Evolutionary conservation across 768 basidiomycete species (phyloP), one percentile per base, ranked within the genome.

Genomic region (Boletus vinaceobasis): DNA sequence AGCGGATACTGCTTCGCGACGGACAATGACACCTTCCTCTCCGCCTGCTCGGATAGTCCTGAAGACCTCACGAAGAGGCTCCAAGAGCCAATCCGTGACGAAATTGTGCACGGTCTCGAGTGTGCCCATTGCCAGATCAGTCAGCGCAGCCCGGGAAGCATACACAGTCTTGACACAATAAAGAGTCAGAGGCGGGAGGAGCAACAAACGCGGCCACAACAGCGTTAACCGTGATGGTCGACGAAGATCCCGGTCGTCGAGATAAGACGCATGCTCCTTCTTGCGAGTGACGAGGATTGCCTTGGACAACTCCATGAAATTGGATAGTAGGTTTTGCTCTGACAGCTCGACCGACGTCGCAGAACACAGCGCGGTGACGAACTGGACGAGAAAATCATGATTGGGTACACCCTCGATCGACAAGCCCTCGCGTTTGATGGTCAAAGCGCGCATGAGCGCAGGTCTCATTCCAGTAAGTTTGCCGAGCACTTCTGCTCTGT

Each of bases 1-100:
- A 7, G 93, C 89, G 36, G 81, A 78, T 23, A 99, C 84, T 21
- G 88, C 92, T 61, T 93, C 88, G 54, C 81, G 80, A 52, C 84
- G 84, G 31, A 98, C 82, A 39, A 98, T 84, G 14, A 86, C 76
- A 1, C 84, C 82, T 17, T 80, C 83, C 38, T 89, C 90, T 23
- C 88, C 85, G 7, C 92, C 91, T 5, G 87, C 79, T 46, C 92
- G 78, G 21, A 99, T 83, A 0, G 96, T 98, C 60, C 84, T 84
- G 5, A 90, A 67, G 11, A 98, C 86, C 8, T 85, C 90, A 45
- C 78, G 79, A n/a, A 96, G 64, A 4, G 96, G 96, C 51, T 93
- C 90, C 45, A 96, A 71, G 11, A 98, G 76, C 89, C 93, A 98
- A 45, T 85, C 87, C 19, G 79, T 74, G 57, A 93, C 73, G 66